Percentiles rank a stretch among this genome's conserved stretches.
Conservation (phyloP, 2,329 filamentous ascomycete species). For the Alternaria gaisen region DNA sequence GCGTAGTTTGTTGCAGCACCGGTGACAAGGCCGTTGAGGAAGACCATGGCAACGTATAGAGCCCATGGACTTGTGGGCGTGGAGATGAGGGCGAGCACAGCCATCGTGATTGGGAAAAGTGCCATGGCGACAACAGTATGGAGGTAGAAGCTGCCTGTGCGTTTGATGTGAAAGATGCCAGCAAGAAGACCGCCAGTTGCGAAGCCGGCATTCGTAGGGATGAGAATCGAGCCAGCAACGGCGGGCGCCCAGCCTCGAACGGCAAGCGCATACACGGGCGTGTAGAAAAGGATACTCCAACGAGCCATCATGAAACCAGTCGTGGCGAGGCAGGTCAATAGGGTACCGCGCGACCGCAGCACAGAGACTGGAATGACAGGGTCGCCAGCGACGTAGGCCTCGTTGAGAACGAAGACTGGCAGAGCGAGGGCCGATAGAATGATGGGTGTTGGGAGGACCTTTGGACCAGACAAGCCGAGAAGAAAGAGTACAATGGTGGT, state of each 20-base stretch:
- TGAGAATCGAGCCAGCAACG: constrained; percentile 75
- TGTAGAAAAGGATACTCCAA: constrained; percentile 83
- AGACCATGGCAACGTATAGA: constrained; percentile 68
- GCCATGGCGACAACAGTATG: constrained; percentile 68
- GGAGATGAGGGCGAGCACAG: constrained; percentile 65
- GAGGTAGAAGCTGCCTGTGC: constrained; percentile 75
- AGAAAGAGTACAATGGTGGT: constrained; percentile 74
- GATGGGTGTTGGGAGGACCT: constrained; percentile 68
- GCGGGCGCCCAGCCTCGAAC: constrained; percentile 75
- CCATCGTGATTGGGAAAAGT: constrained; percentile 69
- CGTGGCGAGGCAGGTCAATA: constrained; percentile 77
- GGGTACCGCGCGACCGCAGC: constrained; percentile 72
- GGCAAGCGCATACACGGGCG: constrained; percentile 80
- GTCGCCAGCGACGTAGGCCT: constrained; percentile 69
- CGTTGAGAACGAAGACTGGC: constrained; percentile 66
- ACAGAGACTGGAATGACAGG: constrained; percentile 79
- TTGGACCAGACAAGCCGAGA: constrained; percentile 71
- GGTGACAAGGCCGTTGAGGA: constrained; percentile 75
- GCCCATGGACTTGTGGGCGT: constrained; percentile 61
- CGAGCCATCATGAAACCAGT: constrained; percentile 82
- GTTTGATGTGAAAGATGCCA: constrained; percentile 78
- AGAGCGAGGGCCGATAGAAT: constrained; percentile 64
- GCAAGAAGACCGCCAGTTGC: constrained; percentile 76
- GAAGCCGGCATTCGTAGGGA: constrained; percentile 85
- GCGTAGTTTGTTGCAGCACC: constrained; percentile 82